Evolutionary conservation across 2,329 filamentous ascomycete species (phyloP), one percentile per base, ranked within the genome.

Genomic region (Sclerotinia spermophila): DNA sequence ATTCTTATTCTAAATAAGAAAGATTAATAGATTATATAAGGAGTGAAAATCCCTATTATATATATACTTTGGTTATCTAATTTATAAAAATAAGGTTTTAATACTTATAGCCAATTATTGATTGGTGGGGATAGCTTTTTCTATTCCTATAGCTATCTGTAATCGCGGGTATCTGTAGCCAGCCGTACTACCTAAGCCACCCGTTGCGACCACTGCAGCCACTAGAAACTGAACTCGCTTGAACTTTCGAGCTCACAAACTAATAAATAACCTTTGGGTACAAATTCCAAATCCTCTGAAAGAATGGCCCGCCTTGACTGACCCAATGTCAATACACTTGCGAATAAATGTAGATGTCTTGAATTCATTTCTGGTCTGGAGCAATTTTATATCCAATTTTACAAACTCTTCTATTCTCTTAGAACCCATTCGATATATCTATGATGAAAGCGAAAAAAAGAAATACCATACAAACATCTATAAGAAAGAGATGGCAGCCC

Each of bases 201-300:
- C n/a, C n/a, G n/a, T n/a, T n/a, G n/a, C n/a, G n/a, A n/a, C n/a
- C n/a, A n/a, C n/a, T n/a, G n/a, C 6, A 7, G 0, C 3, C 5
- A 51, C n/a, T 7, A 17, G 13, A 15, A 27, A 51, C 2, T 51
- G 1, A 27, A 15, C 11, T 17, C 48, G 27, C 24, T 51, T 5
- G 2, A 15, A n/a, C 5, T 51, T 51, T 27, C 13, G n/a, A 27
- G 48, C 6, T 3, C 48, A 51, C 15, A 0, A 51, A 27, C 15
- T 0, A 6, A 5, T 13, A 51, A 7, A 2, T 27, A n/a, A n/a
- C n/a, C n/a, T 1, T 27, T 1, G 11, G 8, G 5, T 2, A 27
- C 2, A 51, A 51, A 7, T 27, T 27, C 1, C 13, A 27, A 7
- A 27, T 51, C 27, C n/a, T 8, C 5, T 27, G 5, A 27, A 17